phyloP scores from a whole-genome alignment of 192 early-diverging fungal genomes.

The Helicostylum pulchrum region DNA sequence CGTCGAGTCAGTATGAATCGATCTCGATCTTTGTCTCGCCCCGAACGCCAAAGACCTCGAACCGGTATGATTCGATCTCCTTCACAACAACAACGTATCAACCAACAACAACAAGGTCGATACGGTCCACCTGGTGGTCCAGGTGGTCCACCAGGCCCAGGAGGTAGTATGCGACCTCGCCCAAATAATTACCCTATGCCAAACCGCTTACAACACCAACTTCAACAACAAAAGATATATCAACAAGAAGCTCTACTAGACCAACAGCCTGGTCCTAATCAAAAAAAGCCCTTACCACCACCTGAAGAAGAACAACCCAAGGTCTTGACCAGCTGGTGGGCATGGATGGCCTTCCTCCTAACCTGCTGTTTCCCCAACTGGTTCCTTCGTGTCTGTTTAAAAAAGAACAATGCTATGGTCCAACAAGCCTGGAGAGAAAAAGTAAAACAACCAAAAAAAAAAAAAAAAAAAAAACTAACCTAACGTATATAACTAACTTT shows the following conservation, averaged over 20 bases:
- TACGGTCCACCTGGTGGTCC: not conserved
- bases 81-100: conserved; percentile 27
- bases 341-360: conserved; percentile 35
- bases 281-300: not conserved
- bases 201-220: conserved; percentile 26
- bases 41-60: conserved; percentile 49
- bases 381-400: conserved; percentile 37
- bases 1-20: conserved; percentile 31
- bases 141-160: not conserved
- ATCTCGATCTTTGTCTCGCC: conserved; percentile 43
- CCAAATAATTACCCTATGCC: conserved; percentile 18
- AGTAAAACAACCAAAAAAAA: conserved; percentile 19
- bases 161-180: not conserved
- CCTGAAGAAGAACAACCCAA: conserved; percentile 27
- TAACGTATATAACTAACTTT: too few species aligned
- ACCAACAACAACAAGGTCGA: not conserved
- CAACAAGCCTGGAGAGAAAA: conserved; percentile 62
- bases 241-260: conserved; percentile 21
- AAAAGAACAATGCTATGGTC: conserved; percentile 37
- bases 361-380: conserved; percentile 49
- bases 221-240: conserved; percentile 23
- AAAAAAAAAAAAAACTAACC: conserved; percentile 3
- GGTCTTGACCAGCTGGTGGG: conserved; percentile 40
- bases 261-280: conserved; percentile 1
- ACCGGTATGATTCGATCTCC: conserved; percentile 42